phyloP scores from a whole-genome alignment of 1,284 basidiomycete genomes.

The Heterobasidion annosum region DNA sequence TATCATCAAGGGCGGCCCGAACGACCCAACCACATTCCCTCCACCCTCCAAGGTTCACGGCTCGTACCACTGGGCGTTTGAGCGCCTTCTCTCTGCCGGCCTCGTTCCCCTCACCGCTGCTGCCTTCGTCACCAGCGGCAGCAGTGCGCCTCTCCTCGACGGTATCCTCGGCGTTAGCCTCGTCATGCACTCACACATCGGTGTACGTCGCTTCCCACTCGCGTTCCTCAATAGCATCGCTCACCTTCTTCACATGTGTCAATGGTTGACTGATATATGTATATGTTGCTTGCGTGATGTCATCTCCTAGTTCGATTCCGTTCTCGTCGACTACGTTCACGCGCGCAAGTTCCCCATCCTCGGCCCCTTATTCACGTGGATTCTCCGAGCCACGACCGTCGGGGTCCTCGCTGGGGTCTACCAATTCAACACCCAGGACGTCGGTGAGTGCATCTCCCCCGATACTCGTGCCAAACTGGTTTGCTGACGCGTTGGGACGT shows the following conservation, averaged over 20 bases:
- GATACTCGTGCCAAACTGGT: neutral
- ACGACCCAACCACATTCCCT: constrained; percentile 91
- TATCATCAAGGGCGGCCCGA: constrained; percentile 89
- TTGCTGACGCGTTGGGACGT: neutral
- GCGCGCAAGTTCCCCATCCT: constrained; percentile 84
- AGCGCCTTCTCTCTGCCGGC: constrained; percentile 81
- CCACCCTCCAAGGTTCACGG: constrained; percentile 76
- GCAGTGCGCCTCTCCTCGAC: constrained; percentile 77
- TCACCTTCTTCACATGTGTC: too few relatives aligned
- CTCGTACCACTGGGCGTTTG: constrained; percentile 97
- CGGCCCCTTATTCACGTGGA: constrained; percentile 68
- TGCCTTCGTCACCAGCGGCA: constrained; percentile 66
- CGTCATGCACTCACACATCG: constrained; percentile 93
- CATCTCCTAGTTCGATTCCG: constrained; percentile 52
- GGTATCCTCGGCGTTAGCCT: constrained; percentile 82
- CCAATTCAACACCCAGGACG: constrained; percentile 96
- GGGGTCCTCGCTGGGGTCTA: constrained; percentile 89
- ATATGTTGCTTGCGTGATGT: neutral
- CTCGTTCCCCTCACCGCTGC: constrained; percentile 85
- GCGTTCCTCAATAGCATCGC: neutral
- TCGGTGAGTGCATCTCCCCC: constrained; percentile 51
- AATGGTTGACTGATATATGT: neutral
- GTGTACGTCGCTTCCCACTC: constrained; percentile 37
- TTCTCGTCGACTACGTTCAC: constrained; percentile 87
- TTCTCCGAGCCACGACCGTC: constrained; percentile 70